A percentile compares a stretch with the other conserved stretches of the same genome.
Evolutionary conservation across 768 basidiomycete genomes (phyloP).

Genomic region (Leucocoprinus sp.): DNA sequence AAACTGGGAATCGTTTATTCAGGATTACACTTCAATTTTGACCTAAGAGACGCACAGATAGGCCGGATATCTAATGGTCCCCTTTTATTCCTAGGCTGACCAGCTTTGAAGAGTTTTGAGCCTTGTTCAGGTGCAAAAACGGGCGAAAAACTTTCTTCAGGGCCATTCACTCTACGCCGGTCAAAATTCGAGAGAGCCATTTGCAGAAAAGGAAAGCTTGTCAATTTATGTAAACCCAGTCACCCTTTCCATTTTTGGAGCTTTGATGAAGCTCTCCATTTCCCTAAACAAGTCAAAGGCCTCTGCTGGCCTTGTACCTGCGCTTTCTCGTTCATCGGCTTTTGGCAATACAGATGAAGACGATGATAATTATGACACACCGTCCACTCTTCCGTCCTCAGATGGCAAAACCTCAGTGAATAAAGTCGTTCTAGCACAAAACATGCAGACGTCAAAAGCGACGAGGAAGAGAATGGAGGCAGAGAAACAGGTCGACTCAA

Average conservation of each 20-base stretch:
- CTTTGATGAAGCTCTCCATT: slow-evolving; percentile 82
- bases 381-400: slow-evolving; percentile 24
- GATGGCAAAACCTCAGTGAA: slow-evolving; percentile 29
- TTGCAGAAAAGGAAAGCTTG: neutral
- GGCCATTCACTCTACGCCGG: slow-evolving; percentile 84
- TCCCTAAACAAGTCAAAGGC: slow-evolving; percentile 63
- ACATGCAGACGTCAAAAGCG: slow-evolving; percentile 52
- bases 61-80: slow-evolving; percentile 62
- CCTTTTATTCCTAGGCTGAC: slow-evolving; percentile 43
- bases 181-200: slow-evolving; percentile 63
- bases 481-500: slow-evolving; percentile 71
- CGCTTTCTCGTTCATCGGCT: slow-evolving; percentile 47
- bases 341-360: slow-evolving; percentile 69
- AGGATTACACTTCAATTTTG: slow-evolving; percentile 7
- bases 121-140: slow-evolving; percentile 39
- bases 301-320: slow-evolving; percentile 32
- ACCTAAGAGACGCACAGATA: slow-evolving; percentile 54
- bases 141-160: slow-evolving; percentile 73
- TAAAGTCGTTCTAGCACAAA: slow-evolving; percentile 50
- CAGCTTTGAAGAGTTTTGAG: slow-evolving; percentile 22
- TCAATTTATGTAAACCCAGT: slow-evolving; percentile 29
- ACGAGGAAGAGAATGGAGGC: slow-evolving; percentile 67
- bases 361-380: slow-evolving; percentile 40
- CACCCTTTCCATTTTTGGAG: slow-evolving; percentile 8
- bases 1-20: slow-evolving; percentile 40